A percentile compares a stretch with the other conserved stretches of the same genome.
These are phyloP conservation scores for Antitrichia curtipendula DNA, from an alignment of 225 moss, liverwort and hornwort species.

Conservation along the genomic window DNA sequence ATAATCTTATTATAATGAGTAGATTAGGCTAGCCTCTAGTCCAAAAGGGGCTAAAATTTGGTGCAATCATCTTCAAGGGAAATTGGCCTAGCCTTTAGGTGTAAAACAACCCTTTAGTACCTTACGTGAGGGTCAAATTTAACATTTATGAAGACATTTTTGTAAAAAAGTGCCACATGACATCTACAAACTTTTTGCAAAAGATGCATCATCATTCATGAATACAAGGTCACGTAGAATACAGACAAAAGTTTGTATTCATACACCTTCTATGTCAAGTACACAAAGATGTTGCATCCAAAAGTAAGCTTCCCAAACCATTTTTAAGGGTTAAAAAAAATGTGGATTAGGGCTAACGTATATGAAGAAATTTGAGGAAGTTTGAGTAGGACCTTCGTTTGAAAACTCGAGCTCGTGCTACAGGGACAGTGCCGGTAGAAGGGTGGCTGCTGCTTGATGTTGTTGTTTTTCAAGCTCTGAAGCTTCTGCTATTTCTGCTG, in stretches of 20 bases:
- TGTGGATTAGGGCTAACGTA: not conserved
- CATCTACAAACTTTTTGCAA: too few species aligned
- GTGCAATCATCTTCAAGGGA: too few species aligned
- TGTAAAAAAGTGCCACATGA: not conserved
- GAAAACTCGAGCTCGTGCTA: not conserved
- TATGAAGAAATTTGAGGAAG: not conserved
- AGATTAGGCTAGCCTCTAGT: too few species aligned
- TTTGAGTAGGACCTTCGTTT: not conserved
- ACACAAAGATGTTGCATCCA: not conserved
- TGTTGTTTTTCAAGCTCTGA: not conserved
- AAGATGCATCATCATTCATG: too few species aligned
- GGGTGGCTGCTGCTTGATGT: too few species aligned
- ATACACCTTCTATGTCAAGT: not conserved
- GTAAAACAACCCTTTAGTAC: too few species aligned
- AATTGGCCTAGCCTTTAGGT: too few species aligned
- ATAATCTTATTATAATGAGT: too few species aligned
- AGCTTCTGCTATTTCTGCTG: not conserved
- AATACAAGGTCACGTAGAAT: fast-evolving
- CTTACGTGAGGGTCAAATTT: fast-evolving
- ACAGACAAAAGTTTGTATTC: not conserved
- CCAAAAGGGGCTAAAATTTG: too few species aligned
- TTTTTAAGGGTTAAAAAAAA: not conserved
- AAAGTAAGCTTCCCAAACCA: not conserved
- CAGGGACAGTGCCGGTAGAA: not conserved
- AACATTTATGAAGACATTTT: not conserved